Base-by-base conservation (phyloP, 2,329 filamentous ascomycete species). In the Chaetoscypha palmicola region DNA sequence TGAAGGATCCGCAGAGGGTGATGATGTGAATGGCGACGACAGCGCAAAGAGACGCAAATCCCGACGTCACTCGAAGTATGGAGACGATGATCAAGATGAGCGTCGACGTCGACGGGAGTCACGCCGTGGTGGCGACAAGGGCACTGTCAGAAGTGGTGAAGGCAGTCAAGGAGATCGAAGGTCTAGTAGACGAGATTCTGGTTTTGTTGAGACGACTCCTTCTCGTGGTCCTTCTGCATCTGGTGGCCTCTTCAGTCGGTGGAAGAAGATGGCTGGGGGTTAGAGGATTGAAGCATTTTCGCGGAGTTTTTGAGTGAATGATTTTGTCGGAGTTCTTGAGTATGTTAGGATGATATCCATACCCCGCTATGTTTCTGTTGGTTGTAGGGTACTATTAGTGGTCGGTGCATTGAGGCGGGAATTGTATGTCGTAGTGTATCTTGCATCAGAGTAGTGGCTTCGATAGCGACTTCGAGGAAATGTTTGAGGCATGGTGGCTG, bases 181-280 rank as follows among this genome's bases (percentile, higher is more conserved):
- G 36, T 54, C 51, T 16, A 55, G 51, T 24, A 49, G 53, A 17
- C 48, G 56, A 44, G 54, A 58, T 38, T 57, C 55, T 35, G 52
- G 51, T 4, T 53, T 57, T 35, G 45, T 55, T 19, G 58, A 62
- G 16, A 68, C 69, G 5, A 41, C 37, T 3, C 35, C 41, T 3
- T 74, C 82, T 35, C 73, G 79, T 37, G 74, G 81, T 19, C 73
- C 80, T 19, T 84, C 71, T 1, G 52, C 87, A 65, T 77, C 92
- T 43, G 94, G 69, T 16, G 86, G 80, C 20, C 76, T 76, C 20
- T 61, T 59, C 38, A 54, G 60, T 45, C 51, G 58, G 14, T 60
- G 50, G 48, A 61, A 56, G 47, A 61, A 52, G 51, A 53, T 58
- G 38, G 51, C 52, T 26, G 54, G 50, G 24, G 54, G 48, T 19